A percentile compares a stretch with the other conserved stretches of the same genome.
phyloP scores from a whole-genome alignment of 2,329 filamentous ascomycete genomes.

The Fusarium ambrosium region DNA sequence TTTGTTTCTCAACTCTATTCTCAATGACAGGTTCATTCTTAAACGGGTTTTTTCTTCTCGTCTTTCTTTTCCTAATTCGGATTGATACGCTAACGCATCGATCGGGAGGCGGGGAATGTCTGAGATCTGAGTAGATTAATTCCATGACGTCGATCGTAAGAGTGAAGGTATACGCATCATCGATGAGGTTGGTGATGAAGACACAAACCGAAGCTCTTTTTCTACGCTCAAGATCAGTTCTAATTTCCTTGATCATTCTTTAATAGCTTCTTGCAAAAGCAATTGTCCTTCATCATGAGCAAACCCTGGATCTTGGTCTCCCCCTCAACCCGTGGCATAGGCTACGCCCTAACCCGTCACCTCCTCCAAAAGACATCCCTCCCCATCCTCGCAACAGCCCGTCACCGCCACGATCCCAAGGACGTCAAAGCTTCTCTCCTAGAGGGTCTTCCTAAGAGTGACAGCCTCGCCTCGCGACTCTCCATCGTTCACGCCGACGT shows the following conservation, averaged over 20 bases:
- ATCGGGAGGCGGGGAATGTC: constrained; percentile 12
- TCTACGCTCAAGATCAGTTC: too few species aligned
- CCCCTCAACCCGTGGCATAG: constrained; percentile 64
- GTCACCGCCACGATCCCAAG: constrained; percentile 50
- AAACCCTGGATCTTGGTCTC: constrained; percentile 65
- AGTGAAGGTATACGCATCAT: constrained; percentile 39
- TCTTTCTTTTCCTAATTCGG: constrained; percentile 20
- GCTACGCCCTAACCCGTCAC: constrained; percentile 62
- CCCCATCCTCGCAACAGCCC: constrained; percentile 63
- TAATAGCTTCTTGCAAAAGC: neutral
- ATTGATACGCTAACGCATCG: constrained; percentile 7
- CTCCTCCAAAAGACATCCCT: constrained; percentile 62
- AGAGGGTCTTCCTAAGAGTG: constrained; percentile 42
- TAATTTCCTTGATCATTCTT: neutral
- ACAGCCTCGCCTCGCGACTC: constrained; percentile 52
- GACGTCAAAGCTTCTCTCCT: constrained; percentile 54
- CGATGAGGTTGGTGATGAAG: constrained; percentile 17
- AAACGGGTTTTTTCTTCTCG: neutral
- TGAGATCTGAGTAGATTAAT: constrained; percentile 12
- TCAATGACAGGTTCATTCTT: neutral
- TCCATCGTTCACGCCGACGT: constrained; percentile 60
- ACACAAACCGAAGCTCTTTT: neutral
- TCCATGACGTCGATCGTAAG: constrained; percentile 36
- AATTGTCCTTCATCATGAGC: constrained; percentile 52
- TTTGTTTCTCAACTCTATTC: neutral